A percentile compares a stretch with the other conserved stretches of the same genome.
Conservation (phyloP, 2,329 filamentous ascomycete species). For the Cercospora brassicicola region DNA sequence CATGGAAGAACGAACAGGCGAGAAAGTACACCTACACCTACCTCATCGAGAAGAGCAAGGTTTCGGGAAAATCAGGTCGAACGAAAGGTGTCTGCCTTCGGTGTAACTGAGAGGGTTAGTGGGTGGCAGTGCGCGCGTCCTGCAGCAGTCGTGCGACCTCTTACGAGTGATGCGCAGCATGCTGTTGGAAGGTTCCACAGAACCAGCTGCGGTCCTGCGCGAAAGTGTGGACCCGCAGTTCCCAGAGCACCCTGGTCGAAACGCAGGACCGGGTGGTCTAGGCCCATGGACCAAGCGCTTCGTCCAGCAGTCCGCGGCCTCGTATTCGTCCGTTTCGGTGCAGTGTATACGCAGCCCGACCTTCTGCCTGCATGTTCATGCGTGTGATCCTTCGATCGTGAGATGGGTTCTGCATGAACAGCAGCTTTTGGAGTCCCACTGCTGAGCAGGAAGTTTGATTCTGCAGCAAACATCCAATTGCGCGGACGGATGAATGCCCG, state of each 20-base stretch:
- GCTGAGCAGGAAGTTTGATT: not conserved
- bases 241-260: not conserved
- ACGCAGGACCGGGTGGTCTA: not conserved
- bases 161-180: not conserved
- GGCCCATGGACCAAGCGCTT: constrained; percentile 1
- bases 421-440: not conserved
- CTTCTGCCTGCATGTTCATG: not conserved
- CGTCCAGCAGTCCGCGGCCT: not conserved
- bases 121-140: not conserved
- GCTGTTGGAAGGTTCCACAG: constrained; percentile 1
- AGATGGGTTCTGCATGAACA: not conserved
- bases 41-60: not conserved
- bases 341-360: not conserved
- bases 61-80: not conserved
- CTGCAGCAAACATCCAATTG: not conserved
- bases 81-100: not conserved
- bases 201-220: not conserved
- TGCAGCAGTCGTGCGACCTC: constrained; percentile 1
- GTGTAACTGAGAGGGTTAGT: not conserved
- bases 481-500: not conserved
- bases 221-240: not conserved
- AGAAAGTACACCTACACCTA: not conserved
- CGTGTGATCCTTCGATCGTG: not conserved
- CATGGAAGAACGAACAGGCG: constrained; percentile 1
- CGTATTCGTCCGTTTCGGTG: not conserved